Base-by-base conservation (phyloP, 352 stramenopile species). In the Hyaloperonospora arabidopsidis region DNA sequence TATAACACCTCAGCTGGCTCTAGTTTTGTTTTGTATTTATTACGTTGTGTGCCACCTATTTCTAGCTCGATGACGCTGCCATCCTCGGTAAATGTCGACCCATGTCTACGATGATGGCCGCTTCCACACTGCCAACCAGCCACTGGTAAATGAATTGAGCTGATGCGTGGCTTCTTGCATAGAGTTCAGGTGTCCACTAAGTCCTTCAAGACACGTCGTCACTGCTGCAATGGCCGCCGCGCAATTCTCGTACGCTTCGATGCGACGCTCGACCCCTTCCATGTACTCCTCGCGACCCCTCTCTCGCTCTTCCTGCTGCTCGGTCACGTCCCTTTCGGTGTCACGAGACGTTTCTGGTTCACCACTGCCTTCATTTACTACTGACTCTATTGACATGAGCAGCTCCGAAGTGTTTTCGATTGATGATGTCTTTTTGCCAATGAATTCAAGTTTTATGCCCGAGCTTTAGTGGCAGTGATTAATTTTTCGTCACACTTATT, bases 61-160 rank as follows among this genome's bases (percentile, higher is more conserved):
- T 4, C 8, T 8, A 32, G 25, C 25, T 8, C 25, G 8, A 32
- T 8, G 4, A 8, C 25, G 25, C 8, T 8, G 25, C 25, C 25
- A 8, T 32, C 25, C 25, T 8, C 4, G 8, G 25, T 8, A 8
- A 8, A 32, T 22, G 44, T 41, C n/a, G n/a, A 49, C 15, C 17
- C 32, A 19, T n/a, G n/a, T 35, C 58, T 44, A 67, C 39, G 39
- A 8, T 19, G 64, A 68, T 22, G 67, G 54, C 11, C 77, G 76
- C 61, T 83, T 84, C 79, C 79, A 89, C 22, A 87, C 79, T 2
- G 76, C 70, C 52, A 89, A 52, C 79, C 79, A 89, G 21, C 73
- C 72, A 40, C 76, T 66, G 8, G 79, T 87, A 61, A 87, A 86
- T 29, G 76, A 64, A 49, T 89, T 89, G 25, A 89, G 59, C 67